Evolutionary conservation across 768 basidiomycete genomes (phyloP).

Genomic region (Hypholoma fasciculare): DNA sequence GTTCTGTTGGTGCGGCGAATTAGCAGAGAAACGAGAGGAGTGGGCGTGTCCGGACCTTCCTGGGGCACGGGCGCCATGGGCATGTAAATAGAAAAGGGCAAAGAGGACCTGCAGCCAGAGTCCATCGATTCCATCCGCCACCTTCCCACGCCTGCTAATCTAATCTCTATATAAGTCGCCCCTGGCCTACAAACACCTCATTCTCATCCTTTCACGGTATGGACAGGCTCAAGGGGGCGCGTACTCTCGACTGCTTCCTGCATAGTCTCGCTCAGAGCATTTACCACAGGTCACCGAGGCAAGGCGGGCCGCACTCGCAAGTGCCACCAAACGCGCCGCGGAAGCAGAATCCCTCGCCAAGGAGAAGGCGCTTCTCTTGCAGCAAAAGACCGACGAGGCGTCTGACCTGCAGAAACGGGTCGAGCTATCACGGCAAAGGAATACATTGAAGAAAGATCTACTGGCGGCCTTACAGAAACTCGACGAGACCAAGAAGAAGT

Average conservation of each 20-base stretch:
- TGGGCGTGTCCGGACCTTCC: slow-evolving; percentile 54
- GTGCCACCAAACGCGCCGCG: slow-evolving; percentile 22
- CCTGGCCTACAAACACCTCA: slow-evolving; percentile 1
- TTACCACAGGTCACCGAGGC: slow-evolving; percentile 20
- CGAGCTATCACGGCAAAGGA: slow-evolving; percentile 18
- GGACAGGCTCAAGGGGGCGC: slow-evolving; percentile 18
- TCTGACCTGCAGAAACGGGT: slow-evolving; percentile 22
- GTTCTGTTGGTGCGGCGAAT: slow-evolving; percentile 52
- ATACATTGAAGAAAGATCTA: slow-evolving; percentile 20
- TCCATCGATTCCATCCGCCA: slow-evolving; percentile 22
- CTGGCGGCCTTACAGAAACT: slow-evolving; percentile 18
- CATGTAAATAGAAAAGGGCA: slow-evolving; percentile 6
- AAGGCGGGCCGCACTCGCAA: slow-evolving; percentile 23
- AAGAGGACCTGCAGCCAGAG: slow-evolving; percentile 6
- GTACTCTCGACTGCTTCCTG: not conserved
- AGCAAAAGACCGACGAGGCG: slow-evolving; percentile 21
- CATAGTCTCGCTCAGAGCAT: slow-evolving; percentile 3
- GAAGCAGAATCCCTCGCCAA: slow-evolving; percentile 25
- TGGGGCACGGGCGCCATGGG: slow-evolving; percentile 76
- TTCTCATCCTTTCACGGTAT: slow-evolving; percentile 10
- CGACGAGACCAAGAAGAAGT: slow-evolving; percentile 27
- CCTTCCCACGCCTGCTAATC: slow-evolving; percentile 31
- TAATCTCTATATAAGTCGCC: slow-evolving; percentile 15
- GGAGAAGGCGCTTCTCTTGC: slow-evolving; percentile 16
- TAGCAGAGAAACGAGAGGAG: slow-evolving; percentile 13